These are phyloP conservation scores for Neurospora sp. DNA, from an alignment of 495 filamentous ascomycete genomes.

Conservation along the genomic window DNA sequence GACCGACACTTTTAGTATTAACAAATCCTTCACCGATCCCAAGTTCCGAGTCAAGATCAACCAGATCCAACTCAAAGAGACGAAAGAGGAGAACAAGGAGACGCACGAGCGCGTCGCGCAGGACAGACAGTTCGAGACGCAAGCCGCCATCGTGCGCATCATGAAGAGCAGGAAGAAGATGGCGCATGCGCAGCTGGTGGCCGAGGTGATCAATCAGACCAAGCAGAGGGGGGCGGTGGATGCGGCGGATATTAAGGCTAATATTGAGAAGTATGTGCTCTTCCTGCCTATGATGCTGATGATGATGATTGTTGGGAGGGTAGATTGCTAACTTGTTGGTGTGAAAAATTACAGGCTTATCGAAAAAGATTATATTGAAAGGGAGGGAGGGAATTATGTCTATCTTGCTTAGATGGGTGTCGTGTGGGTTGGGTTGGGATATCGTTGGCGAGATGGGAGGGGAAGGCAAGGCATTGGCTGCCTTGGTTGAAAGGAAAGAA, in stretches of 20 bases:
- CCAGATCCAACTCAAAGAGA: constrained; percentile 94
- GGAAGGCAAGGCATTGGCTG: neutral
- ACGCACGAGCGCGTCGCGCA: constrained; percentile 82
- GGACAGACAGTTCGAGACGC: constrained; percentile 89
- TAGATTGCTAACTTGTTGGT: neutral
- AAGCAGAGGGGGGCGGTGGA: constrained; percentile 75
- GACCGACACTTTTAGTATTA: constrained; percentile 74
- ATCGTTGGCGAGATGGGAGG: neutral
- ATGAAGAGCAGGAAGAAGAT: constrained; percentile 94
- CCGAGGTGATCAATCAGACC: constrained; percentile 82
- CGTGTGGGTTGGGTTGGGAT: neutral
- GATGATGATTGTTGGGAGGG: neutral
- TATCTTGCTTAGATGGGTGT: constrained; percentile 57
- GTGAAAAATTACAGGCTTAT: constrained; percentile 53
- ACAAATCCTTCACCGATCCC: constrained; percentile 60
- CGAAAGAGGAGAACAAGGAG: constrained; percentile 73
- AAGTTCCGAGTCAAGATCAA: constrained; percentile 97
- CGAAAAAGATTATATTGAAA: constrained; percentile 92
- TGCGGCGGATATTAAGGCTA: constrained; percentile 79
- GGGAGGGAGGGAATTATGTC: constrained; percentile 65
- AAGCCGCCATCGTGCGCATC: constrained; percentile 92
- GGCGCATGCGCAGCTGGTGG: constrained; percentile 67
- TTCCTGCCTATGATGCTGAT: neutral
- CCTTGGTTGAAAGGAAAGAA: neutral
- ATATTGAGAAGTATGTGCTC: constrained; percentile 77